phyloP scores from a whole-genome alignment of 805 yeast genomes.

The Spathaspora girioi region DNA sequence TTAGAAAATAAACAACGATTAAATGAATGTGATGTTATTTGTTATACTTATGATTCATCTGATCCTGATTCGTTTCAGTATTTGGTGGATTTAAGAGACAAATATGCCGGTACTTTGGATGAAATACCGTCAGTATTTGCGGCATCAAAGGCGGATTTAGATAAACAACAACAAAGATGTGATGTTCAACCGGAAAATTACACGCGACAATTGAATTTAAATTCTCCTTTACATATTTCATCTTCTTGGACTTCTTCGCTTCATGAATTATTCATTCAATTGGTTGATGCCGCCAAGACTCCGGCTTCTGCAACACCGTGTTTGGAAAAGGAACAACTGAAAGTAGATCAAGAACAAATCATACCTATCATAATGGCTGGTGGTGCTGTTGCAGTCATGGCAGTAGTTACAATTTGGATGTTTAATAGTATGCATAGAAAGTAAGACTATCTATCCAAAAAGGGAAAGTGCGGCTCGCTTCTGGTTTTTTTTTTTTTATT shows the following conservation, averaged over 20 bases:
- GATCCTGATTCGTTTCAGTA: conserved; percentile 94
- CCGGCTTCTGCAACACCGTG: conserved; percentile 82
- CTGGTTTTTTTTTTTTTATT: neutral
- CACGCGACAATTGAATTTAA: conserved; percentile 59
- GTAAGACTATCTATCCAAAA: neutral
- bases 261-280: conserved; percentile 77
- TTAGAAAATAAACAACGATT: conserved; percentile 65
- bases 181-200: conserved; percentile 85
- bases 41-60: conserved; percentile 88
- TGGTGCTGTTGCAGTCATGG: conserved; percentile 65
- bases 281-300: conserved; percentile 81
- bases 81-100: conserved; percentile 63
- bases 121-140: conserved; percentile 81
- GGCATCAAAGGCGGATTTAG: conserved; percentile 92
- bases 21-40: conserved; percentile 86
- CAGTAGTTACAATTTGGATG: conserved; percentile 61
- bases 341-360: conserved; percentile 44
- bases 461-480: neutral
- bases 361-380: conserved; percentile 61
- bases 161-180: conserved; percentile 89
- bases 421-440: conserved; percentile 39
- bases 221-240: conserved; percentile 87
- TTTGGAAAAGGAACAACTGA: conserved; percentile 49
- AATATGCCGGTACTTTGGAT: conserved; percentile 53
- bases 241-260: conserved; percentile 87